phyloP scores from a whole-genome alignment of 306 rosid genomes.

The Benincasa hispida region DNA sequence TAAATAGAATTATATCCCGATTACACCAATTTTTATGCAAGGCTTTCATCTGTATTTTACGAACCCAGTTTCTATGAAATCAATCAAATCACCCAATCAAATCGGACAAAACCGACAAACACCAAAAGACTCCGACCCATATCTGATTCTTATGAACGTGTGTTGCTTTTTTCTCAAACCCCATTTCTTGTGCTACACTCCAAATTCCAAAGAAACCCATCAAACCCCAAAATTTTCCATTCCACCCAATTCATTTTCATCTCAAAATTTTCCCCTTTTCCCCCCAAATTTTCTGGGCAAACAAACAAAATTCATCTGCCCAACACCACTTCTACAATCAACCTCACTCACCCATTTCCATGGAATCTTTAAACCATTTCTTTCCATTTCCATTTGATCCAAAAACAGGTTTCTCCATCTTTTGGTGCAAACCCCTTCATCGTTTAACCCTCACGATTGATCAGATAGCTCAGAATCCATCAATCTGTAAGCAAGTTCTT shows the following conservation, averaged over 20 bases:
- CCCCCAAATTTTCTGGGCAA: neutral
- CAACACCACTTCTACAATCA: neutral
- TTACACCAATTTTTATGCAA: too few species aligned
- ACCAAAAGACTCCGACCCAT: neutral
- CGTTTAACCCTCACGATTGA: neutral
- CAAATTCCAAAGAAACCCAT: neutral
- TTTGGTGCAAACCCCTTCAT: neutral
- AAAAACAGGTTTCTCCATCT: neutral
- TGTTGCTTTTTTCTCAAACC: neutral
- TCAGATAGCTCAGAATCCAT: neutral
- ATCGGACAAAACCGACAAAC: neutral
- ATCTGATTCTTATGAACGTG: neutral
- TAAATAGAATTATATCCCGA: too few species aligned
- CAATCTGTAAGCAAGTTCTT: neutral
- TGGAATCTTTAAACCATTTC: neutral
- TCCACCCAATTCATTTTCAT: neutral
- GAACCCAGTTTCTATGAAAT: neutral
- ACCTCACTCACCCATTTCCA: neutral
- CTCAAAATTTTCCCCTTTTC: neutral
- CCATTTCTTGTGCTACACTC: constrained; percentile 6
- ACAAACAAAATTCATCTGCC: constrained; percentile 1
- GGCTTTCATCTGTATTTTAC: neutral
- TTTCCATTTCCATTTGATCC: neutral
- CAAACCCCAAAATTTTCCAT: neutral
- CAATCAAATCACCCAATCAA: neutral